Base-by-base conservation (phyloP, 768 basidiomycete species). In the Termitomyces sp. region DNA sequence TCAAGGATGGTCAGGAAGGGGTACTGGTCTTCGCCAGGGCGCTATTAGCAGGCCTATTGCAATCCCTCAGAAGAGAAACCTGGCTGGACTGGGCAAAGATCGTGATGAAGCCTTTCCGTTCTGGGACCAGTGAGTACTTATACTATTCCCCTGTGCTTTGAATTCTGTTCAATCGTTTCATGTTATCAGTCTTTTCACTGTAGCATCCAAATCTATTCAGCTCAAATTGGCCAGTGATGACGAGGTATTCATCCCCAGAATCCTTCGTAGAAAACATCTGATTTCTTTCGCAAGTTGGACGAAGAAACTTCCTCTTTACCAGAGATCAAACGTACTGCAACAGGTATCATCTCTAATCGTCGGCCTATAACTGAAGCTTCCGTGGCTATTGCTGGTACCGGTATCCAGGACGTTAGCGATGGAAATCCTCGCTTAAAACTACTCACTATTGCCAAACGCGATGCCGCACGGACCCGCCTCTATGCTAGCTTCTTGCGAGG, bases 51-150 rank as follows among this genome's bases (percentile, higher is more conserved):
- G 83, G 7, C 94, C 94, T 1, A 73, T 98, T 32, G 80, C 87
- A 5, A 82, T 94, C 41, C 79, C 87, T 1, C 88, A 90, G 68
- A 97, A 97, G 76, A 88, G 87, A 72, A 91, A 80, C 5, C 76
- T 95, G n/a, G 75, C 83, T 10, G 94, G 94, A 2, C 71, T 98
- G 57, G 94, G 94, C 56, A 94, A 93, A 69, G 92, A 98, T 70
- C 82, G 94, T 62, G 94, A 96, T 66, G 94, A 95, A 64, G 92
- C 93, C 0, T 94, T 94, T 68, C 94, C 94, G 51, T 98, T 98
- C 81, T 98, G 94, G 94, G 94, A 98, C 69, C 93, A 97, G 94
- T 96, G 64, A 71, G 91, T 80, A 46, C 50, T 43, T 48, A 51
- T 9, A 43, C 20, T 7, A n/a, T n/a, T n/a, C n/a, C 48, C 29